Evolutionary conservation across 805 yeast genomes (phyloP), one percentile per base, ranked within the genome.

Genomic region (Henningerozyma blattae): DNA sequence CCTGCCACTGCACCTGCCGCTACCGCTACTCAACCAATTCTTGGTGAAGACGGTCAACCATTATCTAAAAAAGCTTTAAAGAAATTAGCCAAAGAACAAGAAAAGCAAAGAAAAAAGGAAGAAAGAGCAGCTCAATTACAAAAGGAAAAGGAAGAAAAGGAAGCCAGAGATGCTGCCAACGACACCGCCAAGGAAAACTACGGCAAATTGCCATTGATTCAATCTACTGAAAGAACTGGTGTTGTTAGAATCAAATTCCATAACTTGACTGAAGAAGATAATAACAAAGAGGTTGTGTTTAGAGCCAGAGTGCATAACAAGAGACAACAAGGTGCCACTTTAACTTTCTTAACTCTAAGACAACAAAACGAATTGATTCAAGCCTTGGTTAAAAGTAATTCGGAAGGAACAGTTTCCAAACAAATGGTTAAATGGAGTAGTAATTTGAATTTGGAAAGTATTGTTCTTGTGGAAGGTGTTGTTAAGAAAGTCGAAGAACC

Each of bases 361-460:
- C 98, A 91, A 67, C 95, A 85, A 64, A 67, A 72, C 35, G 72
- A 73, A 39, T 62, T 79, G 50, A 73, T 87, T 50, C 97, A 89
- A 68, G 94, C 81, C 38, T 68, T 91, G 41, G 66, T 87, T 43
- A 84, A 78, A 54, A 79, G 81, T 40, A 75, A 80, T 50, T 73
- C 74, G 50, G 76, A 75, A 41, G 65, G 63, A 9, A 63, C 77
- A 30, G 69, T 91, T 31, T 82, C 95, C 34, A 91, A 91, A 64
- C 95, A 81, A 58, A 82, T 91, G 89, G 94, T 87, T 45, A 91
- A 91, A 64, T 91, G 95, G 95, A 80, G 86, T 18, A 83, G 89
- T 26, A 65, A 81, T 24, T 70, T 91, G 55, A 81, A 75, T 54
- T 68, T 83, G 48, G 99, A 91, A 64, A 74, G 91, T 31, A 89